phyloP scores from a whole-genome alignment of 192 early-diverging fungal genomes.

The Coemansia aciculifera region DNA sequence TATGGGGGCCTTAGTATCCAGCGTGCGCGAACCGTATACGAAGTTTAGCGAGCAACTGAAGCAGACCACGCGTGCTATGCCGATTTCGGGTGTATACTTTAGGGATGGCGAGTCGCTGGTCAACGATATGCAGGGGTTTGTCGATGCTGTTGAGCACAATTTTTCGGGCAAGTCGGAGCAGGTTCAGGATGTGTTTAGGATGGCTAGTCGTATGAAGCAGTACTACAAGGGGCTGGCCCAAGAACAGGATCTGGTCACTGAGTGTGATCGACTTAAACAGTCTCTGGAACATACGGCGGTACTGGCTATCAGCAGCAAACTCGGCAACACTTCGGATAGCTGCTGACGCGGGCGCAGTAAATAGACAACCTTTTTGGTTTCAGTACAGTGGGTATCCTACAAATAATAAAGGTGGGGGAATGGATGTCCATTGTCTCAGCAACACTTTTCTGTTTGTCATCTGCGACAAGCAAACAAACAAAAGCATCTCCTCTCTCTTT shows the following conservation, averaged over 20 bases:
- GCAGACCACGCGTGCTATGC: conserved; percentile 44
- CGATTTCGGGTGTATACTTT: conserved; percentile 33
- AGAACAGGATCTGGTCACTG: conserved; percentile 37
- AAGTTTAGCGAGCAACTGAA: conserved; percentile 17
- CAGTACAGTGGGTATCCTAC: not conserved
- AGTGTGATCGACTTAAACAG: conserved; percentile 30
- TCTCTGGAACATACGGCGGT: conserved; percentile 34
- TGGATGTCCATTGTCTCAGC: not conserved
- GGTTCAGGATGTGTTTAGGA: conserved; percentile 12
- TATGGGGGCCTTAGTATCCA: conserved; percentile 20
- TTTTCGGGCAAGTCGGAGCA: conserved; percentile 10
- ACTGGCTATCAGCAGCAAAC: conserved; percentile 26
- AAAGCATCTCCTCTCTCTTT: not conserved
- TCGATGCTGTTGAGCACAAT: conserved; percentile 13
- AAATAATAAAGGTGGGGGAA: not conserved
- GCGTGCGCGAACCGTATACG: conserved; percentile 23
- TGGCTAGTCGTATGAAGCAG: conserved; percentile 16
- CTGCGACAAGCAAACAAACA: not conserved
- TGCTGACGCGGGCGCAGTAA: not conserved
- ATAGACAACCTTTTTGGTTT: not conserved
- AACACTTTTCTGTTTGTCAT: not conserved
- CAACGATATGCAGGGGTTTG: conserved; percentile 30
- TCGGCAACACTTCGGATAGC: not conserved
- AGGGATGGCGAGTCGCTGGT: conserved; percentile 22
- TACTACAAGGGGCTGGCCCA: conserved; percentile 17